phyloP scores from a whole-genome alignment of 2,329 filamentous ascomycete genomes.

The Aureobasidium sp. region DNA sequence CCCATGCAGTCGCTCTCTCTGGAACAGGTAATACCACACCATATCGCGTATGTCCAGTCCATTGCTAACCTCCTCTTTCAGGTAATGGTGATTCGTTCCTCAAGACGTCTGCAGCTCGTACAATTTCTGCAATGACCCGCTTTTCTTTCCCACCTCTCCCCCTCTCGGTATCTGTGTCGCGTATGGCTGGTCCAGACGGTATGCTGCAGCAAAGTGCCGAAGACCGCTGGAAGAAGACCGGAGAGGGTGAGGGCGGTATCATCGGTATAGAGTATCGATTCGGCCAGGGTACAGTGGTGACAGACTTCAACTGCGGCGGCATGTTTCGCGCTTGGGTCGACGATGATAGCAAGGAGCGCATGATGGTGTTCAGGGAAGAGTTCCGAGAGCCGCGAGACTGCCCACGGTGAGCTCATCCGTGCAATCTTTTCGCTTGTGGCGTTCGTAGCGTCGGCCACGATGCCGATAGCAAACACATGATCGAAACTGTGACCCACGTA shows the following conservation, averaged over 20 bases:
- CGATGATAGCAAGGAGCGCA: constrained; percentile 47
- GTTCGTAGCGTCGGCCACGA: too few relatives aligned
- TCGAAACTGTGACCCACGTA: not conserved
- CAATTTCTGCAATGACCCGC: constrained; percentile 62
- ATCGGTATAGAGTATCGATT: constrained; percentile 64
- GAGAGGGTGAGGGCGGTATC: constrained; percentile 76
- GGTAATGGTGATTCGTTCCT: constrained; percentile 88
- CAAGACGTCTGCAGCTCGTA: constrained; percentile 60
- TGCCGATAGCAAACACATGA: not conserved
- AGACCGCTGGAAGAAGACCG: constrained; percentile 60
- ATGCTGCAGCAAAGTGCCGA: constrained; percentile 68
- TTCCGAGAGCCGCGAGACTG: not conserved
- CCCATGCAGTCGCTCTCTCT: constrained; percentile 24
- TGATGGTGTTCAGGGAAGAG: constrained; percentile 49
- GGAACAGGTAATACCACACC: constrained; percentile 16
- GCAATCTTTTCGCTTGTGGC: not conserved
- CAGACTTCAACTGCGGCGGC: constrained; percentile 76
- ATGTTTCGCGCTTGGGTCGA: constrained; percentile 79
- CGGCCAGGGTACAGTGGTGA: constrained; percentile 49
- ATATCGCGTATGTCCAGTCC: not conserved
- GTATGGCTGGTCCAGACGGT: constrained; percentile 61
- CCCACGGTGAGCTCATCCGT: not conserved
- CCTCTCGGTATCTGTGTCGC: constrained; percentile 50
- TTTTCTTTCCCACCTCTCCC: constrained; percentile 42
- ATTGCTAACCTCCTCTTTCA: not conserved